These are phyloP conservation scores for Borealophlyctis nickersoniae DNA, from an alignment of 192 early-diverging fungal genomes.

Conservation along the genomic window DNA sequence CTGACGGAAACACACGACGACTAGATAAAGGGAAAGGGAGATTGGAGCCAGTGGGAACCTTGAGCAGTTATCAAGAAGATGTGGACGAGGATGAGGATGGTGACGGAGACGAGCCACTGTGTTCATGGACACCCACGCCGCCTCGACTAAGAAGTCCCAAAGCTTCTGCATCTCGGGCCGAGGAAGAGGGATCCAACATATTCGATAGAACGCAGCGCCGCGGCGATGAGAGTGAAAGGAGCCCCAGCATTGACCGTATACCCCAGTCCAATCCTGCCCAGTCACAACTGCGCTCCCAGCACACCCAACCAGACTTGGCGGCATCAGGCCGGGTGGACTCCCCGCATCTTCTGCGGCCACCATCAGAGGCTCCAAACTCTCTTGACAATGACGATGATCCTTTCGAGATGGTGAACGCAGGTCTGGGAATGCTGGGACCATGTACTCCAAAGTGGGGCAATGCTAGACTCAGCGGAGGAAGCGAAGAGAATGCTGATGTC, in stretches of 20 bases:
- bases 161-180: neutral
- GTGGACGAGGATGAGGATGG: slow-evolving; percentile 6
- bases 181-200: neutral
- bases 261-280: neutral
- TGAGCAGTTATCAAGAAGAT: neutral
- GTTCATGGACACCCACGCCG: slow-evolving; percentile 27
- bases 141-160: neutral
- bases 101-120: slow-evolving; percentile 9
- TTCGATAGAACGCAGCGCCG: neutral
- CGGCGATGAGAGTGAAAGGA: neutral
- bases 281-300: neutral
- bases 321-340: too few relatives aligned
- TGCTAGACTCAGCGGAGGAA: too few relatives aligned
- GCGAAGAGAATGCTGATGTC: too few relatives aligned
- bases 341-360: too few relatives aligned
- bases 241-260: neutral
- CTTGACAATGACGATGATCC: too few relatives aligned
- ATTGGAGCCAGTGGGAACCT: neutral
- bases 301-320: slow-evolving; percentile 1
- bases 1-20: neutral
- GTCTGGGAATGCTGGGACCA: too few relatives aligned
- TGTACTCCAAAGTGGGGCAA: too few relatives aligned
- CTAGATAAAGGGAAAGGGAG: neutral
- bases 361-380: too few relatives aligned
- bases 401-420: too few relatives aligned